Evolutionary conservation across 768 basidiomycete species (phyloP), one percentile per base, ranked within the genome.

Genomic region (Rhodotorula kratochvilovae): DNA sequence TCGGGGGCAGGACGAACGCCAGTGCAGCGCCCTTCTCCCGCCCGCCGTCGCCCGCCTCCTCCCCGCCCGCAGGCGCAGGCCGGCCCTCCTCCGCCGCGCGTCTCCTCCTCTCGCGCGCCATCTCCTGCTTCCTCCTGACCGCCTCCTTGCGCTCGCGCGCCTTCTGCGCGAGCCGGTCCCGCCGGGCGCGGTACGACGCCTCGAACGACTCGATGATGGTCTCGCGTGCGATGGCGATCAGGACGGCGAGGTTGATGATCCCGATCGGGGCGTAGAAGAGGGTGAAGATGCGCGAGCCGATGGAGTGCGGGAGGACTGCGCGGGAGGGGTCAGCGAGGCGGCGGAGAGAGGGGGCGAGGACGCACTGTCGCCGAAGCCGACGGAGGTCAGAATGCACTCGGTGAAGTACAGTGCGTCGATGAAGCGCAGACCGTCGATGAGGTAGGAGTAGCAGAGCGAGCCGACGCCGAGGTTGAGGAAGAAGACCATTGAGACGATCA

Each of bases 391-490:
- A 8, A 88, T 84, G 27, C 86, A 86, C 50, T 90, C 83, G 15
- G 87, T 86, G 76, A 90, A 72, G 63, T 64, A 72, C 5, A 67
- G 39, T 0, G 58, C 23, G 39, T 53, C 48, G 66, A 67, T 63
- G 57, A 67, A 58, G 58, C 76, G 55, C 88, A 35, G 67, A 86
- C 79, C 1, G 85, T 81, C 3, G 56, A 66, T 66, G 45, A 66
- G 64, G 46, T 43, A 66, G n/a, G 35, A 55, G 77, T 86, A 84
- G 60, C 86, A 80, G 23, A 90, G 82, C 0, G 88, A 85, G 10
- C 91, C 91, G 17, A 92, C 76, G 0, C 88, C 89, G 69, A 92
- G 83, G 78, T 90, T 92, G 68, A 83, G 82, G 33, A 92, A 83
- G 2, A 93, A 81, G 25, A 87, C 78, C 75, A 93, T 92, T 67